These are phyloP conservation scores for Puya raimondii DNA, from an alignment of 176 grass and related monocot species.

Conservation along the genomic window DNA sequence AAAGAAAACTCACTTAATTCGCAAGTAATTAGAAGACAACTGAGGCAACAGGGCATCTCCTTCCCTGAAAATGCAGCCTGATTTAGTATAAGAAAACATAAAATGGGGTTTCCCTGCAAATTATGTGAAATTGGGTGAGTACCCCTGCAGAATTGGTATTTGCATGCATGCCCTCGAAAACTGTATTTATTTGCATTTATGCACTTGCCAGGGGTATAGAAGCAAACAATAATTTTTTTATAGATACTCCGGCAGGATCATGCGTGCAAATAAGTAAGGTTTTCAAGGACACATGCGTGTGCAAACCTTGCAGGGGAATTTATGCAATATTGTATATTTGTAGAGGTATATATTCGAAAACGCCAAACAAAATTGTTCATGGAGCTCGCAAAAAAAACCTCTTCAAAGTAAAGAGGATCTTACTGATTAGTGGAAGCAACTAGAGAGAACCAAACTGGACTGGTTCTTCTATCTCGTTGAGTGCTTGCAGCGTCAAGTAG, in stretches of 20 bases:
- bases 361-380: neutral
- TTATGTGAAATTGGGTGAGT: constrained; percentile 5
- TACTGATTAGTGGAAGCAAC: constrained; percentile 65
- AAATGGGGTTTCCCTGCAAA: constrained; percentile 6
- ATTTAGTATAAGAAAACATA: constrained; percentile 6
- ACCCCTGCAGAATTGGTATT: no score
- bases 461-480: constrained; percentile 29
- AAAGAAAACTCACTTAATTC: constrained; percentile 66
- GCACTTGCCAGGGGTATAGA: no score
- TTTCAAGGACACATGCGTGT: no score
- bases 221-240: no score
- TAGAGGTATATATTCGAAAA: neutral
- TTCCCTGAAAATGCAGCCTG: constrained; percentile 50
- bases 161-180: no score
- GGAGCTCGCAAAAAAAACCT: neutral
- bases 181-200: no score
- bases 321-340: neutral
- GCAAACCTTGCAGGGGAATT: no score
- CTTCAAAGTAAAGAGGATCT: constrained; percentile 16
- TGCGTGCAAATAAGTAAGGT: no score
- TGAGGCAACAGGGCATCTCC: constrained; percentile 52
- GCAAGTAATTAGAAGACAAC: constrained; percentile 49
- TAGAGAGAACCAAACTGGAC: constrained; percentile 74
- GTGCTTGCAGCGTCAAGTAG: constrained; percentile 26
- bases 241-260: no score